Evolutionary conservation across 345 rosid genomes (phyloP).

Genomic region (Sonneratia alba): DNA sequence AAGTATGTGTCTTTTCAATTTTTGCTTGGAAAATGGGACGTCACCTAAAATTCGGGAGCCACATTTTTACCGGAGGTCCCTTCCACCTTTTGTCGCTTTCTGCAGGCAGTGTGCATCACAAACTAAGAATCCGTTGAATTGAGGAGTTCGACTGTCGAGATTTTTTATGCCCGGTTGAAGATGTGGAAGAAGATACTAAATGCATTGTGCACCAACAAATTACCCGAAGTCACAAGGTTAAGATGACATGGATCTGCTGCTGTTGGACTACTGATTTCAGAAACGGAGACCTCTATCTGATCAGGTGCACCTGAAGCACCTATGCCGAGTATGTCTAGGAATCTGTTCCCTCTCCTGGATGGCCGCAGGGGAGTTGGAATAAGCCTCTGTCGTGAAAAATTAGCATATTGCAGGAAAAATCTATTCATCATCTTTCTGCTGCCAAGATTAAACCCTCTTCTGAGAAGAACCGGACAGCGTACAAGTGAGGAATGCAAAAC

Average conservation of each 20-base stretch:
- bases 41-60: constrained; percentile 90
- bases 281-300: constrained; percentile 50
- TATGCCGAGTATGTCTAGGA: constrained; percentile 48
- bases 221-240: constrained; percentile 40
- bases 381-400: constrained; percentile 39
- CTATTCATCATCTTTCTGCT: background rate
- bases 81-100: constrained; percentile 34
- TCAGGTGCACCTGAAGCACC: constrained; percentile 25
- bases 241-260: constrained; percentile 45
- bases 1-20: background rate
- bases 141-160: background rate
- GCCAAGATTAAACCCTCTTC: background rate
- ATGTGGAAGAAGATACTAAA: background rate
- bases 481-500: background rate
- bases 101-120: constrained; percentile 25
- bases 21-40: background rate
- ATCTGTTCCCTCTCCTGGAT: constrained; percentile 25
- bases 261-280: constrained; percentile 38
- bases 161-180: background rate
- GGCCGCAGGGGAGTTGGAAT: constrained; percentile 38
- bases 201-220: constrained; percentile 13
- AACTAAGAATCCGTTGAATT: background rate
- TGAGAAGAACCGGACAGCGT: background rate
- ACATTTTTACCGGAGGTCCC: constrained; percentile 64
- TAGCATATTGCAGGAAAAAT: background rate